Conservation (phyloP, 306 rosid species). For the Pachyrhizus erosus region DNA sequence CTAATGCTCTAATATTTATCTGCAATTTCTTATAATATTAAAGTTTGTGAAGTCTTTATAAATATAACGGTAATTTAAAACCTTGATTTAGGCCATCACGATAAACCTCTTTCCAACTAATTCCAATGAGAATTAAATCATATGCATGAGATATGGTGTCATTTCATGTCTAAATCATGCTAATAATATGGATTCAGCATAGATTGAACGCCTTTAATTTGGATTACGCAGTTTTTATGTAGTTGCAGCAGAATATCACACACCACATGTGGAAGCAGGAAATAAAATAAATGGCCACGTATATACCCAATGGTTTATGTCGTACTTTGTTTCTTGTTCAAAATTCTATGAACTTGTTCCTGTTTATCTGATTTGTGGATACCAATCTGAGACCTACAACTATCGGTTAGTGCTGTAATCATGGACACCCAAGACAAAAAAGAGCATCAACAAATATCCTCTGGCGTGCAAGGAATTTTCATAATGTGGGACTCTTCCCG, state of each 20-base stretch:
- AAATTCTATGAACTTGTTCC: conserved; percentile 50
- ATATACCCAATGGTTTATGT: conserved; percentile 27
- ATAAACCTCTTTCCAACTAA: not conserved
- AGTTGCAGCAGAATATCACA: conserved; percentile 17
- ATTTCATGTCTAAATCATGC: not conserved
- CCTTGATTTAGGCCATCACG: not conserved
- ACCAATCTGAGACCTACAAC: conserved; percentile 21
- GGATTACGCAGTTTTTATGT: not conserved
- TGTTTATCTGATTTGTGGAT: conserved; percentile 39
- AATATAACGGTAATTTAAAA: not conserved
- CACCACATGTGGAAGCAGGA: conserved; percentile 41
- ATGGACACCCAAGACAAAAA: conserved; percentile 29
- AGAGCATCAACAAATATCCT: conserved; percentile 28
- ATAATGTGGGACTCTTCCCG: conserved; percentile 35
- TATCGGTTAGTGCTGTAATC: conserved; percentile 33
- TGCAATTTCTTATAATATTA: not conserved
- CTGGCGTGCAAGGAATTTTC: conserved; percentile 26
- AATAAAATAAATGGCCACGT: conserved; percentile 36
- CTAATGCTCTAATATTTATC: too few relatives aligned
- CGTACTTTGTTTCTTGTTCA: conserved; percentile 45
- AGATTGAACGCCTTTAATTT: not conserved
- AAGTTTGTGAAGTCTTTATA: not conserved
- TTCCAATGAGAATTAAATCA: not conserved
- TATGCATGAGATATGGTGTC: not conserved
- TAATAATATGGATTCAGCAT: not conserved